Evolutionary conservation across 371 early-diverging fungal species (phyloP).

Genomic region (Zancudomyces culisetae): DNA sequence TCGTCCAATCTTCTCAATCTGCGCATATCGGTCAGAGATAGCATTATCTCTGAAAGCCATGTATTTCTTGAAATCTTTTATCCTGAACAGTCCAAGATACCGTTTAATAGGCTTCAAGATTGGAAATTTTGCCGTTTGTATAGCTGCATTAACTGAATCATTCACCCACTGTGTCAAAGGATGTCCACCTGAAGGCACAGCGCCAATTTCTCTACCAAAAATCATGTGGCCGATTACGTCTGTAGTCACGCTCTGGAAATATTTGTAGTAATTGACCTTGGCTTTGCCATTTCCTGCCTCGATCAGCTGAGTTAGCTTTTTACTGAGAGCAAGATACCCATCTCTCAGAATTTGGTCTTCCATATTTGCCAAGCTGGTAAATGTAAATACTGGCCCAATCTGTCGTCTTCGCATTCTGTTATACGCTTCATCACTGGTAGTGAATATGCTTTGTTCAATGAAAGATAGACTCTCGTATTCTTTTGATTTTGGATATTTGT

Average conservation of each 20-base stretch:
- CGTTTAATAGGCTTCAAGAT: no score
- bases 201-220: conserved; percentile 13
- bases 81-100: no score
- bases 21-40: no score
- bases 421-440: conserved; percentile 10
- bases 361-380: neutral
- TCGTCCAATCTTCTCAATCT: no score
- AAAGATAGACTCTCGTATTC: conserved; percentile 8
- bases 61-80: no score
- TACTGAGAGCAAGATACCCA: conserved; percentile 8
- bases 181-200: neutral
- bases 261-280: conserved; percentile 12
- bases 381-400: conserved; percentile 2
- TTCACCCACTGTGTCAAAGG: neutral
- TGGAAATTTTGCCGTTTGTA: neutral
- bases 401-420: conserved; percentile 9
- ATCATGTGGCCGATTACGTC: conserved; percentile 18
- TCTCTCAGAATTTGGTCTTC: conserved; percentile 5
- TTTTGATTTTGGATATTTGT: conserved; percentile 13
- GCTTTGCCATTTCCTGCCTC: neutral
- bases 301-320: conserved; percentile 5
- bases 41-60: no score
- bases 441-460: conserved; percentile 7
- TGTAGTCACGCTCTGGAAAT: conserved; percentile 9
- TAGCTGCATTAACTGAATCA: neutral